These are phyloP conservation scores for Groenewaldozyma auringiensis DNA, from an alignment of 1,139 yeast genomes.

Conservation along the genomic window DNA sequence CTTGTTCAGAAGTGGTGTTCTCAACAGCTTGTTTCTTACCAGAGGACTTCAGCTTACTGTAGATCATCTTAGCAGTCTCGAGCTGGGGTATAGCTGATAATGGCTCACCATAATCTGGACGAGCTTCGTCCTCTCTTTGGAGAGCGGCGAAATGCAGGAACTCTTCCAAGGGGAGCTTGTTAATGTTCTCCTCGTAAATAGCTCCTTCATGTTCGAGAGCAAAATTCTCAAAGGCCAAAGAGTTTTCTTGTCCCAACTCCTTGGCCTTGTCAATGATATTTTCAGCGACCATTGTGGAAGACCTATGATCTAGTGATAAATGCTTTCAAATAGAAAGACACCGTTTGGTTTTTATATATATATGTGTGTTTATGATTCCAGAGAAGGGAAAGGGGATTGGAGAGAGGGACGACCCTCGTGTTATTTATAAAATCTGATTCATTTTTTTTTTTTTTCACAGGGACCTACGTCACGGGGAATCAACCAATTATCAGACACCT, in stretches of 20 bases:
- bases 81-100: slow-evolving; percentile 18
- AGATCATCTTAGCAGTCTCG: slow-evolving; percentile 4
- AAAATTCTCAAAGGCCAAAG: slow-evolving; percentile 11
- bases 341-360: too few species aligned
- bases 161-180: slow-evolving; percentile 27
- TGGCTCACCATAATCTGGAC: slow-evolving; percentile 17
- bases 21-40: background rate
- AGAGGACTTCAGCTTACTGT: background rate
- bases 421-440: too few species aligned
- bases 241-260: slow-evolving; percentile 13
- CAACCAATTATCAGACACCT: too few species aligned
- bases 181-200: slow-evolving; percentile 16
- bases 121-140: slow-evolving; percentile 26
- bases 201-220: slow-evolving; percentile 10
- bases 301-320: too few species aligned
- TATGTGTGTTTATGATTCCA: too few species aligned
- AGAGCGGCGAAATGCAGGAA: slow-evolving; percentile 27
- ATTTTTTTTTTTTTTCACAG: too few species aligned
- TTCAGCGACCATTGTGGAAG: background rate
- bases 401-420: background rate
- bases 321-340: too few species aligned
- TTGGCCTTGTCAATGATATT: slow-evolving; percentile 2
- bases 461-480: too few species aligned
- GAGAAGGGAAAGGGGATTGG: background rate
- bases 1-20: slow-evolving; percentile 1